Conservation (phyloP, 2,329 filamentous ascomycete genomes). For the Alternaria brassicicola region DNA sequence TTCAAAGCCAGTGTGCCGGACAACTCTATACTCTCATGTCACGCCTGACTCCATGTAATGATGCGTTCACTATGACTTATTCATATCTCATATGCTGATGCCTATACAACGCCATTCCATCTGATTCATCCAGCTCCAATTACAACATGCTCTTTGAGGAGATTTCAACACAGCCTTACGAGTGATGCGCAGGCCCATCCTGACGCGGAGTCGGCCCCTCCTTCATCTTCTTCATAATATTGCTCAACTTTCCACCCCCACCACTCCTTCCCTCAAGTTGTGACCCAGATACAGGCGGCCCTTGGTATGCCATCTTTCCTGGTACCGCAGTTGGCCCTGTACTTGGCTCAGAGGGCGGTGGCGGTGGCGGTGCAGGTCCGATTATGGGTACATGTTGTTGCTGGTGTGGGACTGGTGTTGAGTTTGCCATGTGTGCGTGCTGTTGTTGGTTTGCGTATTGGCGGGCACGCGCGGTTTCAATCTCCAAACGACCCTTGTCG, state of each 20-base stretch:
- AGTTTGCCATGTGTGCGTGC: constrained; percentile 14
- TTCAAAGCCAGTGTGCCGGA: not conserved
- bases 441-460: constrained; percentile 3
- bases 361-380: not conserved
- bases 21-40: not conserved
- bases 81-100: not conserved
- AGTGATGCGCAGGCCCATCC: constrained; percentile 9
- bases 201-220: constrained; percentile 30
- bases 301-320: constrained; percentile 21
- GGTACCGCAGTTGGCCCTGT: constrained; percentile 2
- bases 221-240: constrained; percentile 45
- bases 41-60: not conserved
- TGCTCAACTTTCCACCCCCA: constrained; percentile 36
- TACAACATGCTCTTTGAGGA: not conserved
- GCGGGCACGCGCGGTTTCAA: constrained; percentile 32
- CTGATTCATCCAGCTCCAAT: not conserved
- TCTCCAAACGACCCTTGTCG: constrained; percentile 39
- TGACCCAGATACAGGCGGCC: constrained; percentile 31
- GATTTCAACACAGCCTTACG: not conserved
- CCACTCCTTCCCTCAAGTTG: constrained; percentile 30
- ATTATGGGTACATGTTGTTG: not conserved
- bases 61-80: not conserved
- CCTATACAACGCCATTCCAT: not conserved
- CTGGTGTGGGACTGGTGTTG: constrained; percentile 2
- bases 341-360: not conserved